Conservation (phyloP, 2,329 filamentous ascomycete species). For the Purpureocillium takamizusanense region DNA sequence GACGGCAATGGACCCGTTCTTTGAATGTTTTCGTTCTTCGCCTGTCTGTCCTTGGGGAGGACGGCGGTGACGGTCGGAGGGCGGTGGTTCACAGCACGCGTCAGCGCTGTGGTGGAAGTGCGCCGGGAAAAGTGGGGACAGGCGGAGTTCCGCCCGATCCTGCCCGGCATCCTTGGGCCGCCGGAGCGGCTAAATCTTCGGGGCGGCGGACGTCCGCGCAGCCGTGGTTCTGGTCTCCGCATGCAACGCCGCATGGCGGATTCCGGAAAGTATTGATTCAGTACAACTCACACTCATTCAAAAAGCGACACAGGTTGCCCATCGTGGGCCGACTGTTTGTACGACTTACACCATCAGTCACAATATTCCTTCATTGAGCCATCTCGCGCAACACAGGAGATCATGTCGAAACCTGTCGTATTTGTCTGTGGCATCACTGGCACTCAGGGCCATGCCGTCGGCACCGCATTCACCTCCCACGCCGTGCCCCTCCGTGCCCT, state of each 20-base stretch:
- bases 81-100: neutral
- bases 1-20: too few relatives aligned
- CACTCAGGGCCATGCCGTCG: slow-evolving; percentile 26
- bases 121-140: slow-evolving; percentile 11
- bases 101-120: neutral
- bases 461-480: slow-evolving; percentile 21
- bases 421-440: slow-evolving; percentile 32
- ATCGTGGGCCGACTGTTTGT: too few relatives aligned
- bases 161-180: too few relatives aligned
- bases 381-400: too few relatives aligned
- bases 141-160: slow-evolving; percentile 18
- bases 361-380: too few relatives aligned
- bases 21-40: too few relatives aligned
- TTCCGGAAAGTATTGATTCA: too few relatives aligned
- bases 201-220: slow-evolving; percentile 7
- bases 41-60: too few relatives aligned
- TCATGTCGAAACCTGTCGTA: slow-evolving; percentile 18
- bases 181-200: neutral
- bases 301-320: neutral
- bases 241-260: neutral
- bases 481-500: slow-evolving; percentile 23
- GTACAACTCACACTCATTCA: too few relatives aligned
- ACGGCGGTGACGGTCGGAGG: neutral
- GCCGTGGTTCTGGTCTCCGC: neutral
- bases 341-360: too few relatives aligned